Evolutionary conservation across 2,329 filamentous ascomycete species (phyloP).

Genomic region (Fusarium lateritium): DNA sequence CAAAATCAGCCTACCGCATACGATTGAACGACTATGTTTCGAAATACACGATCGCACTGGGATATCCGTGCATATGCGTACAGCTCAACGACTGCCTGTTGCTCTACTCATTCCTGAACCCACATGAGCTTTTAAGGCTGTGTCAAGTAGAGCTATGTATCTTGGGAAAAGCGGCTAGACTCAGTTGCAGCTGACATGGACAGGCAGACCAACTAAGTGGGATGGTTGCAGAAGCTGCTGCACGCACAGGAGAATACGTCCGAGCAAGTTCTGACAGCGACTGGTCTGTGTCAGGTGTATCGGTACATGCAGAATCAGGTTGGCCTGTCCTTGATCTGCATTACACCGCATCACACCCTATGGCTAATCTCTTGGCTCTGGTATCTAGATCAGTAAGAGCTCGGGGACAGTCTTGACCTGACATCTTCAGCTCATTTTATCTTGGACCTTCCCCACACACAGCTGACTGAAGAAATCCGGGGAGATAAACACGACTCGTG

Average conservation of each 20-base stretch:
- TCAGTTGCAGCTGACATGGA: conserved; percentile 31
- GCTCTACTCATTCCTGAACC: not conserved
- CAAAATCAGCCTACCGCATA: conserved; percentile 1
- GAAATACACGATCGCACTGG: conserved; percentile 1
- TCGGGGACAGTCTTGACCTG: conserved; percentile 3
- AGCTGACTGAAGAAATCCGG: conserved; percentile 21
- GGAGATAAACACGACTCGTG: conserved; percentile 22
- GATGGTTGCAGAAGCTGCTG: conserved; percentile 20
- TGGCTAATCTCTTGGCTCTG: conserved; percentile 4
- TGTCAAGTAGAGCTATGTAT: conserved; percentile 12
- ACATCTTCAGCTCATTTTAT: conserved; percentile 4
- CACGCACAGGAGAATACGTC: not conserved
- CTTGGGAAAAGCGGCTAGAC: conserved; percentile 4
- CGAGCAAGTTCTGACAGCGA: conserved; percentile 10
- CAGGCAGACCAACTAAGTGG: conserved; percentile 9
- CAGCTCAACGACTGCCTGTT: not conserved
- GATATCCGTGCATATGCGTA: not conserved
- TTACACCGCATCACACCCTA: conserved; percentile 5
- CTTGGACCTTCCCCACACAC: conserved; percentile 9
- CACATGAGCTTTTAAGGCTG: not conserved
- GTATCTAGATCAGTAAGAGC: conserved; percentile 14
- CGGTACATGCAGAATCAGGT: conserved; percentile 8
- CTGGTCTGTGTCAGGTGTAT: conserved; percentile 10
- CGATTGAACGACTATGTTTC: conserved; percentile 14
- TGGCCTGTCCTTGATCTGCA: conserved; percentile 22